These are phyloP conservation scores for Mycena indigotica DNA, from an alignment of 768 basidiomycete genomes.

Conservation along the genomic window DNA sequence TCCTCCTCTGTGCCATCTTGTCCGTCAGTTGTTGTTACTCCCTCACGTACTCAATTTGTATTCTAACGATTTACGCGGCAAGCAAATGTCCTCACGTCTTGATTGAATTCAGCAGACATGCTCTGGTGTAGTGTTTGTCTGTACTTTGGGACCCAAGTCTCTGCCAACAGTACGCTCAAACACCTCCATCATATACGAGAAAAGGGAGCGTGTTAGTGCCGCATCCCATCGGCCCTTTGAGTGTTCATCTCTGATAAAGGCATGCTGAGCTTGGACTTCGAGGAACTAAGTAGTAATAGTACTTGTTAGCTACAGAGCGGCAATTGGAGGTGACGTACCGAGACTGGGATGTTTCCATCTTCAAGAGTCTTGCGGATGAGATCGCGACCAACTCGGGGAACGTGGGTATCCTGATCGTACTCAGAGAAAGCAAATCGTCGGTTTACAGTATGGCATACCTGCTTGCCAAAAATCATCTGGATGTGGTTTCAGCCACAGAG, in stretches of 20 bases:
- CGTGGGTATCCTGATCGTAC: slow-evolving; percentile 77
- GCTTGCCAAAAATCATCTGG: slow-evolving; percentile 95
- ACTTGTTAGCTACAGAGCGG: not conserved
- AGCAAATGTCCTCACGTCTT: slow-evolving; percentile 16
- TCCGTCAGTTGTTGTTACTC: slow-evolving; percentile 39
- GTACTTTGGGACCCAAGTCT: slow-evolving; percentile 74
- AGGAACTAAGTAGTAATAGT: slow-evolving; percentile 64
- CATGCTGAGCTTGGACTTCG: slow-evolving; percentile 97
- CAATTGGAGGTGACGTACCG: slow-evolving; percentile 44
- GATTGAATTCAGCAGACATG: slow-evolving; percentile 68
- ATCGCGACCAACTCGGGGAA: slow-evolving; percentile 83
- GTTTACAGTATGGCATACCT: slow-evolving; percentile 43
- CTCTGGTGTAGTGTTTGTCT: slow-evolving; percentile 52
- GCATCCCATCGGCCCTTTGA: slow-evolving; percentile 97
- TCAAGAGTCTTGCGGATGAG: slow-evolving; percentile 83
- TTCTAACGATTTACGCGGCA: slow-evolving; percentile 37
- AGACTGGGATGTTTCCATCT: slow-evolving; percentile 69
- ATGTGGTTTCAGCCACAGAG: not conserved
- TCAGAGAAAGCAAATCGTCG: not conserved
- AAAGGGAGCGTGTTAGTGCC: slow-evolving; percentile 78
- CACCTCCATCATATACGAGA: slow-evolving; percentile 88
- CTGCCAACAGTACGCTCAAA: slow-evolving; percentile 87
- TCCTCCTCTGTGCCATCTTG: slow-evolving; percentile 46
- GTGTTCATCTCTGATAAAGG: slow-evolving; percentile 90
- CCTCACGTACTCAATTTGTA: slow-evolving; percentile 51